A percentile compares a stretch with the other conserved stretches of the same genome.
Evolutionary conservation across 1,284 basidiomycete genomes (phyloP).

Genomic region (Sutorius eximius): DNA sequence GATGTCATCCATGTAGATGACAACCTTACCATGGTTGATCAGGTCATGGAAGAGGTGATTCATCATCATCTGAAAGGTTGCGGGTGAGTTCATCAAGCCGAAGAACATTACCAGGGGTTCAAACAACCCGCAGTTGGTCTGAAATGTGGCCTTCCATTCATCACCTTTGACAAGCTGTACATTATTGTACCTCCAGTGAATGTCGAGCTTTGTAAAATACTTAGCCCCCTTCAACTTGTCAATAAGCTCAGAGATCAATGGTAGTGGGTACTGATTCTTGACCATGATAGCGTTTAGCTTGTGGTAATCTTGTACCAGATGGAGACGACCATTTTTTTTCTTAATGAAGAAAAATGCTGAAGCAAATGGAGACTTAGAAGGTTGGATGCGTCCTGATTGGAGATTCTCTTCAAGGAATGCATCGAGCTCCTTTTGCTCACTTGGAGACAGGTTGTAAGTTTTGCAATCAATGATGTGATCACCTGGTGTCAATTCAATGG

Average conservation of each 20-base stretch:
- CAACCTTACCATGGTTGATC: background rate
- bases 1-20: too few relatives aligned
- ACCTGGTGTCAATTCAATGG: too few relatives aligned
- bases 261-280: background rate
- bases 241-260: background rate
- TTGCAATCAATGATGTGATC: background rate
- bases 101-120: background rate
- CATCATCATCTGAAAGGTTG: background rate
- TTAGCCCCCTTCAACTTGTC: background rate
- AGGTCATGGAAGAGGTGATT: background rate
- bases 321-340: background rate
- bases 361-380: background rate
- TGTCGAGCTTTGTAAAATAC: background rate
- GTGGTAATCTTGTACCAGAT: background rate
- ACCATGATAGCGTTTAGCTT: background rate
- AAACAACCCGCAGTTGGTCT: background rate
- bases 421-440: background rate
- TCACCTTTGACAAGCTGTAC: background rate
- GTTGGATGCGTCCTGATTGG: accelerated
- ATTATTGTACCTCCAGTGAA: background rate
- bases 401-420: background rate
- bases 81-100: background rate
- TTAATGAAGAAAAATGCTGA: background rate
- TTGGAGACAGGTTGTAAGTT: background rate
- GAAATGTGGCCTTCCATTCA: background rate